phyloP scores from a whole-genome alignment of 495 filamentous ascomycete species.

The Lophium mytilinum region DNA sequence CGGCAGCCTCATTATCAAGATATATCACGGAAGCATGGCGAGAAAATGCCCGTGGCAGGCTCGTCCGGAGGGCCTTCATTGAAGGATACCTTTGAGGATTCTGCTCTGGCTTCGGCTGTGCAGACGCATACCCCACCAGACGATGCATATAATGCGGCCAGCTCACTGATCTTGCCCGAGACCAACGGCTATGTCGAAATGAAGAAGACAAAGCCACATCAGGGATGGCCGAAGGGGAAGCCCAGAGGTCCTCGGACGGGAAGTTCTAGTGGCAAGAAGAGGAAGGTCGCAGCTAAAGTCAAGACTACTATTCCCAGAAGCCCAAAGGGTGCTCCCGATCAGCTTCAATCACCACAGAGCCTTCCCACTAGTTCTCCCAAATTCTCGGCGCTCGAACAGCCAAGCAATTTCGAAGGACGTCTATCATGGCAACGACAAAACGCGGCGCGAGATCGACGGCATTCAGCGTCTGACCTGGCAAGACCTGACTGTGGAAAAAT shows the following conservation, averaged over 20 bases:
- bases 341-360: constrained; percentile 25
- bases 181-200: constrained; percentile 7
- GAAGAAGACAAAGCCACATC: constrained; percentile 22
- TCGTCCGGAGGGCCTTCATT: neutral
- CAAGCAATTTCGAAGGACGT: no score
- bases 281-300: constrained; percentile 16
- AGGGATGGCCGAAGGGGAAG: constrained; percentile 38
- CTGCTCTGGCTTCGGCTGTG: constrained; percentile 1
- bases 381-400: no score
- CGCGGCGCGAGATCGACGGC: constrained; percentile 5
- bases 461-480: constrained; percentile 12
- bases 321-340: constrained; percentile 5
- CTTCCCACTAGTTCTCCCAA: constrained; percentile 7
- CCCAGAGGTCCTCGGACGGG: constrained; percentile 26
- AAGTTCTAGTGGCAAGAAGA: constrained; percentile 17
- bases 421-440: neutral
- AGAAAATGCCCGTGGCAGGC: neutral
- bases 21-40: neutral
- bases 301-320: constrained; percentile 1
- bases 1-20: neutral
- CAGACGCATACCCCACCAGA: constrained; percentile 30
- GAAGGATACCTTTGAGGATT: neutral
- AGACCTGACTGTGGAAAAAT: neutral
- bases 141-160: constrained; percentile 1
- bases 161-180: neutral